Evolutionary conservation across 2,329 filamentous ascomycete species (phyloP).

Genomic region (Diaporthe helianthi): DNA sequence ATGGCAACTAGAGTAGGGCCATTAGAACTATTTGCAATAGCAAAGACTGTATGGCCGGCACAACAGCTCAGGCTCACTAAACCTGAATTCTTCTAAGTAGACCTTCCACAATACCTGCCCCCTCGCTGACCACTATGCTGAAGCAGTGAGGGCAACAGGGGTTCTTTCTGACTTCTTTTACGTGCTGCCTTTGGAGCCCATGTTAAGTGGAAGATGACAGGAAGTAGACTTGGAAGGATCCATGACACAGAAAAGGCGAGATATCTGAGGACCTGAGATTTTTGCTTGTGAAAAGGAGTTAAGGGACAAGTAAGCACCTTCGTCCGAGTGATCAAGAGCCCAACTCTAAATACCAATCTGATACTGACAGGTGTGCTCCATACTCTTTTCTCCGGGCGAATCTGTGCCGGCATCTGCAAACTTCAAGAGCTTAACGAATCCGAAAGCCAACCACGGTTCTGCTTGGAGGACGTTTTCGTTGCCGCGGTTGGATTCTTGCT

Average conservation of each 20-base stretch:
- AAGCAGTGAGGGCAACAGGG: not conserved
- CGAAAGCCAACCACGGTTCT: not conserved
- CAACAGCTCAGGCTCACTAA: not conserved
- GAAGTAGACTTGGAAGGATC: not conserved
- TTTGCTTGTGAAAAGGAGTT: not conserved
- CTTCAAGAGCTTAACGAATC: no score
- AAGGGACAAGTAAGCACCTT: not conserved
- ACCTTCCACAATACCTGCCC: not conserved
- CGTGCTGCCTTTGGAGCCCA: not conserved
- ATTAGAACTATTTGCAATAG: not conserved
- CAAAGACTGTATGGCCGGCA: not conserved
- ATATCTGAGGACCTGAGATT: not conserved
- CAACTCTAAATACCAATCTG: not conserved
- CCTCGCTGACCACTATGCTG: not conserved
- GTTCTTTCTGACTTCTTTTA: not conserved
- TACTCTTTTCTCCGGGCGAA: not conserved
- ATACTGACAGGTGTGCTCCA: not conserved
- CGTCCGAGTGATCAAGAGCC: accelerated
- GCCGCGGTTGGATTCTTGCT: not conserved
- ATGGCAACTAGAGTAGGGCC: not conserved
- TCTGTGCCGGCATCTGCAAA: not conserved
- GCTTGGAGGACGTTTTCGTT: not conserved
- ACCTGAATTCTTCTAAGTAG: not conserved
- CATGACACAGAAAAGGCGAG: not conserved
- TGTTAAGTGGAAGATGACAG: not conserved